Base-by-base conservation (phyloP, 2,329 filamentous ascomycete species). In the Microcyclosporella mali region DNA sequence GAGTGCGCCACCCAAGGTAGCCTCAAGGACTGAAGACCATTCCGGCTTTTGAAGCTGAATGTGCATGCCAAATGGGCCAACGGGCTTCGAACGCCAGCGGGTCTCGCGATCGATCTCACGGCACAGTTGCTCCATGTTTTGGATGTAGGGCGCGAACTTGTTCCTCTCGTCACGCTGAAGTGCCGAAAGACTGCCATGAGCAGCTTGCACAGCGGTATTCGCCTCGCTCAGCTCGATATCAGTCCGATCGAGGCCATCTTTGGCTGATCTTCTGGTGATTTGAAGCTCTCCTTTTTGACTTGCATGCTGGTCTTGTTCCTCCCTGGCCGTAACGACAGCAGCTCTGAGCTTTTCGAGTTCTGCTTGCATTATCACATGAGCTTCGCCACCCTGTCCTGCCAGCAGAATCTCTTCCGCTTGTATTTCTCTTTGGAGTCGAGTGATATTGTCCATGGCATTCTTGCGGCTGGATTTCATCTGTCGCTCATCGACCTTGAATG, bases 21-120 rank as follows among this genome's bases (percentile, higher is more conserved):
- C 84, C 61, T 98, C 92, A 11, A 98, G 65, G 33, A 94, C 80
- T 1, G 78, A 76, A 1, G 83, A 84, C 92, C 92, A 98, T 55
- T 86, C 75, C 1, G 86, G 84, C 52, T 90, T 82, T 28, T 80
- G 69, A 17, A 98, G 70, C 52, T 80, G 81, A 39, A 98, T 74
- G 57, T 92, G 78, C 17, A 80, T 71, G 21, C 89, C 92, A 11
- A 97, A 71, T 0, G 92, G 92, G 0, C 92, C 92, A 27, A 97
- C 71, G 2, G 92, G 92, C 49, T 76, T 82, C 33, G 77, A 69
- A 17, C 71, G 69, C 59, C 94, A 97, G 0, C 80, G 72, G 2
- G 50, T 64, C 44, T 94, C 86, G n/a, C 71, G 68, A 4, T 79
- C 72, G 47, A 97, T 85, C n/a, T 74, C 75, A 40, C 67, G 71